These are phyloP conservation scores for Cordyceps fumosorosea DNA, from an alignment of 2,329 filamentous ascomycete genomes.

Conservation along the genomic window DNA sequence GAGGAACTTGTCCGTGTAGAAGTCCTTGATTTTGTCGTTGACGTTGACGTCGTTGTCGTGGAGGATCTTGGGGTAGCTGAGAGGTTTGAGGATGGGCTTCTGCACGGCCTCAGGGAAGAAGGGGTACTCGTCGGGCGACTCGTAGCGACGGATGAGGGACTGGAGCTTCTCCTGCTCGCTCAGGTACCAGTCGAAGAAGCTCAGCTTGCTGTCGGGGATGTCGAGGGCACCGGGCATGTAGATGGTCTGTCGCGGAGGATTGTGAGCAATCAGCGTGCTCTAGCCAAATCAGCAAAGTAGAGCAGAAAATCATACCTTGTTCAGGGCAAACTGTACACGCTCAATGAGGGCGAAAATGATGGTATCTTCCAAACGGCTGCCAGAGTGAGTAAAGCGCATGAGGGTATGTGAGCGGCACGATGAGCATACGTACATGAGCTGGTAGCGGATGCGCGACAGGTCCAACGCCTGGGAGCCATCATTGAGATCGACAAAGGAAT, in stretches of 20 bases:
- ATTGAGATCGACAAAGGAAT: conserved; percentile 80
- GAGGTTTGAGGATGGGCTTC: conserved; percentile 74
- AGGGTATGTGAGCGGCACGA: background rate
- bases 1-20: conserved; percentile 78
- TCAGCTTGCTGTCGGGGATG: conserved; percentile 66
- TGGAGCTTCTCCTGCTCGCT: conserved; percentile 85
- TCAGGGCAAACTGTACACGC: conserved; percentile 93
- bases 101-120: conserved; percentile 85
- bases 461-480: conserved; percentile 82
- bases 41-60: conserved; percentile 86
- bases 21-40: conserved; percentile 77
- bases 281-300: too few relatives aligned
- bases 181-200: conserved; percentile 92
- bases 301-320: conserved; percentile 36
- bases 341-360: conserved; percentile 97
- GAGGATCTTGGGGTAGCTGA: conserved; percentile 83
- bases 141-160: conserved; percentile 87
- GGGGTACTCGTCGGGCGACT: conserved; percentile 93
- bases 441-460: conserved; percentile 84
- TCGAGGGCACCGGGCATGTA: conserved; percentile 75
- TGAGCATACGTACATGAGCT: conserved; percentile 69
- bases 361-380: conserved; percentile 89
- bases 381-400: background rate
- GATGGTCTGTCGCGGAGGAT: conserved; percentile 49
- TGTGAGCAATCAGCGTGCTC: background rate